These are phyloP conservation scores for Elsinoe australis DNA, from an alignment of 2,329 filamentous ascomycete species.

Conservation along the genomic window DNA sequence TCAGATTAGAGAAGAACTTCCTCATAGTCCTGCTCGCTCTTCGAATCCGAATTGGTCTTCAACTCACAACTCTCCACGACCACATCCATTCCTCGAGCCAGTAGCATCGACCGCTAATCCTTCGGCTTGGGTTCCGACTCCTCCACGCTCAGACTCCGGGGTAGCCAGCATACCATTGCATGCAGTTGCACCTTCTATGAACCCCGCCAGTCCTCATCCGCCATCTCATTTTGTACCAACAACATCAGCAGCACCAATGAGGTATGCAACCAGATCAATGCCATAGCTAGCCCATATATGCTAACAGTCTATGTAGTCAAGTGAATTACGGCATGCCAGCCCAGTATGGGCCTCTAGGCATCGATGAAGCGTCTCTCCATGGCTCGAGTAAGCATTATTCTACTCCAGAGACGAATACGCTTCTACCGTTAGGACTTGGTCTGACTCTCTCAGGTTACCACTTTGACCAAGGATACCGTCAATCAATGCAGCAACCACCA, in stretches of 20 bases:
- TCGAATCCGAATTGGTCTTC: conserved; percentile 11
- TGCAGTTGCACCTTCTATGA: neutral
- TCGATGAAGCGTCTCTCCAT: conserved; percentile 15
- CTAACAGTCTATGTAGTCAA: neutral
- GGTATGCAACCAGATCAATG: neutral
- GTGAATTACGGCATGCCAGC: conserved; percentile 16
- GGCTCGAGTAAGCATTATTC: conserved; percentile 12
- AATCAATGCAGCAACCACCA: conserved; percentile 12
- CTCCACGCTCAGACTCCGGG: conserved; percentile 14
- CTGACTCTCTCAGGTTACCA: conserved; percentile 9
- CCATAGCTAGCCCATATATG: neutral
- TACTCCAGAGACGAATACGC: no score
- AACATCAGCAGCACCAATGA: conserved; percentile 5
- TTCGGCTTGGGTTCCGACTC: conserved; percentile 15
- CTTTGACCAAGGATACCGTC: conserved; percentile 11
- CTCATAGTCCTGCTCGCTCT: conserved; percentile 7
- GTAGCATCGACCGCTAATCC: neutral
- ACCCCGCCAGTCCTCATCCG: neutral
- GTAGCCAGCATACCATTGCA: neutral
- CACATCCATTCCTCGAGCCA: conserved; percentile 5
- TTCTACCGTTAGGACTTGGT: no score
- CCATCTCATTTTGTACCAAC: neutral
- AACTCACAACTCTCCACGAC: conserved; percentile 4
- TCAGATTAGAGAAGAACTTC: conserved; percentile 3
- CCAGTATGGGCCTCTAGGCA: conserved; percentile 14